Percentiles rank a stretch among this genome's conserved stretches.
These are phyloP conservation scores for Centella asiatica DNA, from an alignment of 129 eudicot genomes.

Conservation along the genomic window DNA sequence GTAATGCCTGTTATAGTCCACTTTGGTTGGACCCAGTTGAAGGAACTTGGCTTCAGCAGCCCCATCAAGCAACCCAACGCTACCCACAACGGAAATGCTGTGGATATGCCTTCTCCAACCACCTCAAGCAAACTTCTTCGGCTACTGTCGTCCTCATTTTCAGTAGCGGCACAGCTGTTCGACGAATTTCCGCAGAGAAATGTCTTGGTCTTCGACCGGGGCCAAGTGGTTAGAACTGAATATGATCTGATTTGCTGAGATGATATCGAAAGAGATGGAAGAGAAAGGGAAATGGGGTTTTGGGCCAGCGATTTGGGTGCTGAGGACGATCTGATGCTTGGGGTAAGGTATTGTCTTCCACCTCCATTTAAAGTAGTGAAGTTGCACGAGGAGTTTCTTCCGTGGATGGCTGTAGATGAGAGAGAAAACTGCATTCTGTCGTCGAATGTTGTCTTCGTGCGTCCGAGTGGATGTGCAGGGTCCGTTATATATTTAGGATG, in stretches of 20 bases:
- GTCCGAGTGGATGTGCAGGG: background rate
- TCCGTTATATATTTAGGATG: no score
- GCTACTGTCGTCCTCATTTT: slow-evolving; percentile 12
- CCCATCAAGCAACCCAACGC: slow-evolving; percentile 89
- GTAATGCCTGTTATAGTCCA: slow-evolving; percentile 69
- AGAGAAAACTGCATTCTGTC: background rate
- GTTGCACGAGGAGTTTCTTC: background rate
- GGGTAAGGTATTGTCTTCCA: background rate
- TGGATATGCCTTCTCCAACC: slow-evolving; percentile 57
- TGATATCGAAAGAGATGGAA: background rate
- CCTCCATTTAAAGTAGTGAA: background rate
- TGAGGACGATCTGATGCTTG: background rate
- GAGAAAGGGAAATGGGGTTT: slow-evolving; percentile 14
- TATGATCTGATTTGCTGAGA: background rate
- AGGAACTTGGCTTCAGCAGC: slow-evolving; percentile 46
- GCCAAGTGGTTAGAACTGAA: background rate
- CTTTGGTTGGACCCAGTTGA: slow-evolving; percentile 64
- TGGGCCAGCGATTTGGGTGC: background rate
- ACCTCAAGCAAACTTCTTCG: slow-evolving; percentile 37
- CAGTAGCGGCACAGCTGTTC: slow-evolving; percentile 36
- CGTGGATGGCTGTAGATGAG: background rate
- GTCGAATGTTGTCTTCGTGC: background rate
- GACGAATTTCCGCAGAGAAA: slow-evolving; percentile 72
- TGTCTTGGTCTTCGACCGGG: background rate
- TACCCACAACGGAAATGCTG: slow-evolving; percentile 90